Evolutionary conservation across 2,329 filamentous ascomycete species (phyloP).

Genomic region (Fusarium equiseti): DNA sequence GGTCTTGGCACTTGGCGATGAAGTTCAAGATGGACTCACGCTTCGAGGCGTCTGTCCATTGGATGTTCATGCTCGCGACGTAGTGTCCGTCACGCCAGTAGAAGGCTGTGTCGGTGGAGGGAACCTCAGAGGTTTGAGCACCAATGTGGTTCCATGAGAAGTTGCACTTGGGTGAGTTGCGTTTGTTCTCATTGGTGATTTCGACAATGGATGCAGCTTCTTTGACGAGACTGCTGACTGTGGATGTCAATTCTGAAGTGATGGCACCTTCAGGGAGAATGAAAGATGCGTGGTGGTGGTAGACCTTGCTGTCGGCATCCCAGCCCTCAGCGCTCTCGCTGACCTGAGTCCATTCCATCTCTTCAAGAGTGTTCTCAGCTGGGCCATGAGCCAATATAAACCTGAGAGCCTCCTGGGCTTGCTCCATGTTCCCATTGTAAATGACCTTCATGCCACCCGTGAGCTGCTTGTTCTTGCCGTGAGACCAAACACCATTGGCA

Average conservation of each 20-base stretch:
- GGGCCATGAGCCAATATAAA: background rate
- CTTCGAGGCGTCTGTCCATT: background rate
- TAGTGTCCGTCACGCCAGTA: background rate
- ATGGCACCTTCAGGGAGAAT: slow-evolving; percentile 13
- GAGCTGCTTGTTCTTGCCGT: slow-evolving; percentile 1
- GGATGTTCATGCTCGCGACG: background rate
- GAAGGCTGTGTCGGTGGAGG: background rate
- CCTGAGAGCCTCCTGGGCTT: background rate
- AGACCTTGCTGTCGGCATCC: background rate
- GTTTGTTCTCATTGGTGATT: background rate
- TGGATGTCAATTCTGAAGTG: background rate
- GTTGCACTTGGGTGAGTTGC: slow-evolving; percentile 7
- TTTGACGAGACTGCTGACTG: background rate
- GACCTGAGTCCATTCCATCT: slow-evolving; percentile 6
- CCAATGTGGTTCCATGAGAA: slow-evolving; percentile 18
- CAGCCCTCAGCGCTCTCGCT: background rate
- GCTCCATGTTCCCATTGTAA: background rate
- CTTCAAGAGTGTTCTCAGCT: background rate
- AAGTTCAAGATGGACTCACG: background rate
- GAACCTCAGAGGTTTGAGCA: background rate
- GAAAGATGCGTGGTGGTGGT: slow-evolving; percentile 14
- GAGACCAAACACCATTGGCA: slow-evolving; percentile 4
- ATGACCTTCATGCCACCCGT: slow-evolving; percentile 6
- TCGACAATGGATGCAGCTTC: background rate
- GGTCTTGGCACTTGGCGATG: background rate